Base-by-base conservation (phyloP, 176 grass and related monocot species). In the Carex kokanica region DNA sequence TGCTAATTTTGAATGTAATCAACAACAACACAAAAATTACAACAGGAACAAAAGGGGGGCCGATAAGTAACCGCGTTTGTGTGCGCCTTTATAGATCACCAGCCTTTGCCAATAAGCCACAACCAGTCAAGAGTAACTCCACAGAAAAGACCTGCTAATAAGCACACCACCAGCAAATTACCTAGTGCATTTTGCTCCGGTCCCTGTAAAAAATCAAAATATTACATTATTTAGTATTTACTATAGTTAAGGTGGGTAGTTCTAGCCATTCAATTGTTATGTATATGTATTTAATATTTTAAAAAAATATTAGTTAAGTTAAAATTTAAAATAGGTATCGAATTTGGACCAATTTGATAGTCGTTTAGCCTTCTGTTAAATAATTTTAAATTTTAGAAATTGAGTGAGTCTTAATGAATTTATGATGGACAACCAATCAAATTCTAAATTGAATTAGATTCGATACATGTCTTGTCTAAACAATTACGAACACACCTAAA, bases 71-170 rank as follows among this genome's bases (percentile, higher is more conserved):
- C 73, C 25, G 5, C 24, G 18, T 78, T 56, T 56, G 24, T 9
- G 24, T 27, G 14, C 5, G 24, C 51, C 56, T 56, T 27, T 31
- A 56, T 38, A 24, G 57, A 74, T 89, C 88, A 92, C 87, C 94
- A 92, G 14, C 90, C 88, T 89, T 97, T 97, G 78, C 92, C 88
- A 45, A 91, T 94, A 49, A 90, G 83, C 91, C 85, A 94, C 74
- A 92, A 17, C 92, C 90, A 92, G 60, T 94, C 92, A 16, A 90
- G 83, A 27, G 64, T 31, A 10, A 88, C 86, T 3, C 86, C 90
- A 38, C 81, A 75, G 75, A 93, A 90, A 83, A 94, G 81, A 74
- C 86, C 95, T 25, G 31, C 73, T 38, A 86, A 31, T 64, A 94
- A 86, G 60, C 41, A 89, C 16, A 94, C 38, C 57, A 87, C 92